These are phyloP conservation scores for Ephemerocybe angulata DNA, from an alignment of 768 basidiomycete genomes.

Conservation along the genomic window DNA sequence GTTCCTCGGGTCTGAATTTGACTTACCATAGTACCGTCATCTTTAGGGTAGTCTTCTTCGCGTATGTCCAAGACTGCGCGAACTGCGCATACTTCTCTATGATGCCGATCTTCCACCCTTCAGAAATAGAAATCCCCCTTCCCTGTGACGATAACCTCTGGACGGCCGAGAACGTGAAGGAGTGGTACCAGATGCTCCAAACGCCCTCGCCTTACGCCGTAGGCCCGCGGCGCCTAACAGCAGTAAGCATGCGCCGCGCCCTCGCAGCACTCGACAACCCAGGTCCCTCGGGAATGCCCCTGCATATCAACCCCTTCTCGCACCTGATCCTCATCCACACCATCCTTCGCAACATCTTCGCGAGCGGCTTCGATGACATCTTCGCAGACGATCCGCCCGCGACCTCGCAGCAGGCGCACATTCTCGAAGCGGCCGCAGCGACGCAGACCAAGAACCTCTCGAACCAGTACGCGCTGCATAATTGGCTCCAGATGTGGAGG, in stretches of 20 bases:
- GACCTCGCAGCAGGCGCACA: slow-evolving; percentile 9
- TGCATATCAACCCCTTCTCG: slow-evolving; percentile 38
- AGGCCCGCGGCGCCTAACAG: slow-evolving; percentile 30
- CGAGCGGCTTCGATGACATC: slow-evolving; percentile 10
- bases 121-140: slow-evolving; percentile 48
- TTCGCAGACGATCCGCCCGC: slow-evolving; percentile 6
- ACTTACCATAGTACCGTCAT: background rate
- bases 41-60: slow-evolving; percentile 42
- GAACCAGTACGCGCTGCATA: slow-evolving; percentile 52
- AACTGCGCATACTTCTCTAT: slow-evolving; percentile 53
- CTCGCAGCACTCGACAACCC: slow-evolving; percentile 32
- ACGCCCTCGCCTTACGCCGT: slow-evolving; percentile 39
- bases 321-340: slow-evolving; percentile 45
- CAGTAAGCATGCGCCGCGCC: slow-evolving; percentile 36
- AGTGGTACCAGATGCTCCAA: slow-evolving; percentile 46
- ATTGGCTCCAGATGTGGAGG: slow-evolving; percentile 58
- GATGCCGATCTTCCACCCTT: slow-evolving; percentile 41
- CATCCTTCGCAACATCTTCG: slow-evolving; percentile 40
- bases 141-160: slow-evolving; percentile 58
- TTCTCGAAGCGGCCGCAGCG: background rate
- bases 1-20: slow-evolving; percentile 8
- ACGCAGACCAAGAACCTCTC: slow-evolving; percentile 23
- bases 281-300: slow-evolving; percentile 23
- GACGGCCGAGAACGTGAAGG: slow-evolving; percentile 41
- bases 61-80: slow-evolving; percentile 56